A percentile compares a stretch with the other conserved stretches of the same genome.
phyloP scores from a whole-genome alignment of 2,329 filamentous ascomycete species.

The Pseudogymnoascus sp. region DNA sequence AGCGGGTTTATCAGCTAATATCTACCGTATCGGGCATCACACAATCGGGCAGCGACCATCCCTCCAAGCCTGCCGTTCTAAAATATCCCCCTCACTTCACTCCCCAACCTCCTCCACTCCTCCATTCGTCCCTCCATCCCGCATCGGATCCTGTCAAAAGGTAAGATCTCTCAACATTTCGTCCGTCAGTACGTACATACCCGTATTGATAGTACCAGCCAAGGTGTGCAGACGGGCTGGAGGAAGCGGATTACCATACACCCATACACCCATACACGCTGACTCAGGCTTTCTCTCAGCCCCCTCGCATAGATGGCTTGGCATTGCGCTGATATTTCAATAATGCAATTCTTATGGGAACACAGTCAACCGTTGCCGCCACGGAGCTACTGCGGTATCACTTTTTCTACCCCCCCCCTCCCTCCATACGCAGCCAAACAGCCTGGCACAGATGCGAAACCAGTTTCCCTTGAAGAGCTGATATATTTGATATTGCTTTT shows the following conservation, averaged over 20 bases:
- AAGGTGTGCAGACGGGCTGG: neutral
- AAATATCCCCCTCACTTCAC: neutral
- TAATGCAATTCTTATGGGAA: constrained; percentile 3
- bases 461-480: constrained; percentile 1
- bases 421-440: neutral
- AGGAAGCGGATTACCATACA: neutral
- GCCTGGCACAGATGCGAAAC: neutral
- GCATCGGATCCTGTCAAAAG: neutral
- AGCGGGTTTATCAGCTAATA: neutral
- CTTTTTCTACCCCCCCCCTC: neutral
- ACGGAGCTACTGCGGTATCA: neutral
- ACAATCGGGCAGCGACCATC: neutral
- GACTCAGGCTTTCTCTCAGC: neutral
- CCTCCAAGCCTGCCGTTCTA: neutral
- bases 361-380: neutral
- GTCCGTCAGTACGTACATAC: neutral
- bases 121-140: neutral
- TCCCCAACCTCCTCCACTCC: neutral
- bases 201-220: neutral
- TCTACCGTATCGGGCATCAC: constrained; percentile 4
- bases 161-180: neutral
- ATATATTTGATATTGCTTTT: constrained; percentile 2
- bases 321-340: neutral
- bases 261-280: neutral
- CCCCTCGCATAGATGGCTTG: neutral